These are phyloP conservation scores for Colletotrichum falcatum DNA, from an alignment of 2,329 filamentous ascomycete species.

Conservation along the genomic window DNA sequence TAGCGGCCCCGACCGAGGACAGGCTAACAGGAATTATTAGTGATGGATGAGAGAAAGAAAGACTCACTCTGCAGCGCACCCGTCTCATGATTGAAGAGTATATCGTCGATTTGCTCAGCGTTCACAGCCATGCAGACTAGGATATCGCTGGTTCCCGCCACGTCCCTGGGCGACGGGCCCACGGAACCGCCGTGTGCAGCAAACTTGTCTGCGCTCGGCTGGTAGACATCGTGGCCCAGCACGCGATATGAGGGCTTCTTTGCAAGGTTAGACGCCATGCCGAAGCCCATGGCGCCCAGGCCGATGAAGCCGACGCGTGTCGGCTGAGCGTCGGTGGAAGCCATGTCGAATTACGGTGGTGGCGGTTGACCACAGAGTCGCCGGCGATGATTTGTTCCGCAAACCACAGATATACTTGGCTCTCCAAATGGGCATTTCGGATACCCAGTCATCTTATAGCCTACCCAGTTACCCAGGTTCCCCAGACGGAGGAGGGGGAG, in stretches of 20 bases:
- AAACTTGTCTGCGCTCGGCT: constrained; percentile 48
- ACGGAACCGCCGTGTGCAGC: constrained; percentile 43
- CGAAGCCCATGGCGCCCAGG: constrained; percentile 54
- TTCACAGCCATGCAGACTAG: constrained; percentile 53
- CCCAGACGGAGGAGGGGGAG: constrained; percentile 10
- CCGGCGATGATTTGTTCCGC: constrained; percentile 14
- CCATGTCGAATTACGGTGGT: constrained; percentile 14
- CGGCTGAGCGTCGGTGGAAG: constrained; percentile 18
- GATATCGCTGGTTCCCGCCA: constrained; percentile 46
- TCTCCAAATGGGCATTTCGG: constrained; percentile 11
- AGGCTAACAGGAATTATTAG: background rate
- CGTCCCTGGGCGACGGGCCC: constrained; percentile 44
- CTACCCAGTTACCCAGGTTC: constrained; percentile 13
- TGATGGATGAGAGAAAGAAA: background rate
- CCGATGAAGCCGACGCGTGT: constrained; percentile 50
- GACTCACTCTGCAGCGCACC: constrained; percentile 43
- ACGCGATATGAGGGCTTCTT: constrained; percentile 48
- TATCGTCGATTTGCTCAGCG: constrained; percentile 48
- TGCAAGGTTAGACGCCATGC: constrained; percentile 52
- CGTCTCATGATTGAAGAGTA: constrained; percentile 48
- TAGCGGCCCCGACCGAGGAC: background rate
- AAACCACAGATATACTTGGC: background rate
- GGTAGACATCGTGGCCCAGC: constrained; percentile 49
- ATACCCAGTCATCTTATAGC: constrained; percentile 36
- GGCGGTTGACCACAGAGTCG: background rate